These are phyloP conservation scores for Clitopilus passeckerianus DNA, from an alignment of 768 basidiomycete species.

Conservation along the genomic window DNA sequence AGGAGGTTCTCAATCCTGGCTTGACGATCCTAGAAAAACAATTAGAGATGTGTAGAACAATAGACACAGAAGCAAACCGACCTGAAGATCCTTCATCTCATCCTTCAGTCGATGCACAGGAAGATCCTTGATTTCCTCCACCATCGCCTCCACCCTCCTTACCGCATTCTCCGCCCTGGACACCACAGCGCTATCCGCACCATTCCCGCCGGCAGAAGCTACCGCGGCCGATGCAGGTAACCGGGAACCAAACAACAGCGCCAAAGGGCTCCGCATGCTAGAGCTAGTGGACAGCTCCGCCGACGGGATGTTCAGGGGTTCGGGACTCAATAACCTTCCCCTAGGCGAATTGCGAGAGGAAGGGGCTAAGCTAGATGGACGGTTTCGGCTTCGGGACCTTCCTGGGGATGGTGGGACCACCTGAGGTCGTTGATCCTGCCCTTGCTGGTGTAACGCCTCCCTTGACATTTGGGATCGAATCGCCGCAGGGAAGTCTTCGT, in stretches of 20 bases:
- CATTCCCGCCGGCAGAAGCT: not conserved
- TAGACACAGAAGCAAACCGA: constrained; percentile 12
- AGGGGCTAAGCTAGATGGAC: constrained; percentile 15
- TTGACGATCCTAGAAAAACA: constrained; percentile 53
- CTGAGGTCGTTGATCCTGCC: not conserved
- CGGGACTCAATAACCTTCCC: constrained; percentile 9
- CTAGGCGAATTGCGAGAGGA: constrained; percentile 19
- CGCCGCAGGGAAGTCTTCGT: constrained; percentile 27
- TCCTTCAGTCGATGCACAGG: constrained; percentile 66
- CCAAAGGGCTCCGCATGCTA: constrained; percentile 38
- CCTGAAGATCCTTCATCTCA: constrained; percentile 83
- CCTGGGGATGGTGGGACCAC: constrained; percentile 10
- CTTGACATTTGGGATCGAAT: constrained; percentile 34
- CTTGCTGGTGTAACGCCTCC: constrained; percentile 20
- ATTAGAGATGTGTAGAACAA: no score
- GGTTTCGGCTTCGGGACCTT: constrained; percentile 17
- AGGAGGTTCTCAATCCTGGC: constrained; percentile 72
- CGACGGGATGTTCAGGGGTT: constrained; percentile 12
- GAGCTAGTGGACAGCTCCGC: constrained; percentile 17
- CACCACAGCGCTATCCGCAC: not conserved
- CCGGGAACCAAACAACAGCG: constrained; percentile 36
- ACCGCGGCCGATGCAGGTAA: constrained; percentile 11
- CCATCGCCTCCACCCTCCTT: constrained; percentile 51
- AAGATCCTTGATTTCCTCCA: constrained; percentile 59
- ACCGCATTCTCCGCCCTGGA: constrained; percentile 40